phyloP scores from a whole-genome alignment of 2,329 filamentous ascomycete genomes.

The Bretziella fagacearum region DNA sequence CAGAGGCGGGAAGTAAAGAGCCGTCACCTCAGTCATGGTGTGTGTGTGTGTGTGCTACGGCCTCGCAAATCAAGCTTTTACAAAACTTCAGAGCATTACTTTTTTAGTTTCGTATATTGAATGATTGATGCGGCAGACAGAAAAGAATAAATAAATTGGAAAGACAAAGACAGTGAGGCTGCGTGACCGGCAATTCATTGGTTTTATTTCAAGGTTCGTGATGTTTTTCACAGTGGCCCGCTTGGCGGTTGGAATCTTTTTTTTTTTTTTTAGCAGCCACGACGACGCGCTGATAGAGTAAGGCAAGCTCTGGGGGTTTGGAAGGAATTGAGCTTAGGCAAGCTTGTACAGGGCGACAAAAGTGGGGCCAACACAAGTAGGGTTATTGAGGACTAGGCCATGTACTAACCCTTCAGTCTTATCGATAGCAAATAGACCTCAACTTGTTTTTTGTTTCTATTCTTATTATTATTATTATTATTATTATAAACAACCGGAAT shows the following conservation, averaged over 20 bases:
- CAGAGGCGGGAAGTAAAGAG: conserved; percentile 60
- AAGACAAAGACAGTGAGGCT: not conserved
- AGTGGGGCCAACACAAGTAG: not conserved
- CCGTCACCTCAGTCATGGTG: not conserved
- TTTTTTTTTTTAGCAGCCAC: not conserved
- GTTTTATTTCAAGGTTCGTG: not conserved
- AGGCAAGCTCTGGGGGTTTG: not conserved
- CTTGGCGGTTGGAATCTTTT: not conserved
- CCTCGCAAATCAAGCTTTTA: too few relatives aligned
- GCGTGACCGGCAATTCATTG: not conserved
- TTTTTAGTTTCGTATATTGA: too few relatives aligned
- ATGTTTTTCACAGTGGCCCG: not conserved
- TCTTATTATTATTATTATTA: too few relatives aligned
- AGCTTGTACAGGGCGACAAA: not conserved
- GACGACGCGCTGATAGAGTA: not conserved
- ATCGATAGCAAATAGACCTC: not conserved
- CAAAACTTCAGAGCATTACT: not conserved
- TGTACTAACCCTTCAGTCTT: not conserved
- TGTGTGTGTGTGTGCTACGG: not conserved
- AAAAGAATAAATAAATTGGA: too few relatives aligned
- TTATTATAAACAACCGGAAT: too few relatives aligned
- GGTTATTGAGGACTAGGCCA: not conserved
- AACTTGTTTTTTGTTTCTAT: too few relatives aligned
- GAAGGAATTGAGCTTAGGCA: not conserved
- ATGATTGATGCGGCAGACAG: not conserved